Base-by-base conservation (phyloP, 805 yeast genomes). In the Saccharomycopsis sp. region DNA sequence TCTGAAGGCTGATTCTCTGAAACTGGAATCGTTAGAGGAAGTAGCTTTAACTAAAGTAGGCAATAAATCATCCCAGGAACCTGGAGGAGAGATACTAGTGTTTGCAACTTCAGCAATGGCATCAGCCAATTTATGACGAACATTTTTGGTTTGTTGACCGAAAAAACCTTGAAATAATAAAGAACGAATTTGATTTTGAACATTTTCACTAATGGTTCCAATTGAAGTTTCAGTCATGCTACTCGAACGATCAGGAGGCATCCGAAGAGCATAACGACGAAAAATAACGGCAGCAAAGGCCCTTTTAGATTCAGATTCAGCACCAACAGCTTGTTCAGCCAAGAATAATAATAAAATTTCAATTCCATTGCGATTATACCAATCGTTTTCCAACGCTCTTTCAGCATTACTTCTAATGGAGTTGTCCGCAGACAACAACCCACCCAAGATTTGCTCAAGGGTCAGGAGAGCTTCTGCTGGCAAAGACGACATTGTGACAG, bases 21-120 rank as follows among this genome's bases (percentile, higher is more conserved):
- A 76, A 42, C 78, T 72, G 13, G 79, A 66, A 52, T 80, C 81
- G 26, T 41, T 42, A 54, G 56, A 50, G 57, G 60, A 35, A 15
- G 78, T 63, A 9, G 92, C 86, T 51, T 72, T 74, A 47, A 85
- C 72, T 30, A 89, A 64, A 1, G 86, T 76, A 39, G 83, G 86
- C 29, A 87, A 61, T 36, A 82, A 70, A 31, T 84, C 88, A 13
- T 79, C 74, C 98, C 98, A 89, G 3, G 66, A 59, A 3, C 68
- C 69, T 18, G 65, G 66, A 15, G 63, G 67, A 3, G 63, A 52
- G 35, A 65, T 58, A 12, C 73, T 78, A 44, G 76, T 80, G 52
- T 79, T 77, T 2, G 96, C 94, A 34, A 89, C 74, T 60, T 88
- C 97, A 1, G 96, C 84, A 36, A 92, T 80, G 6, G 95, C 94